These are phyloP conservation scores for Avena atlantica DNA, from an alignment of 176 grass and related monocot genomes.

Conservation along the genomic window DNA sequence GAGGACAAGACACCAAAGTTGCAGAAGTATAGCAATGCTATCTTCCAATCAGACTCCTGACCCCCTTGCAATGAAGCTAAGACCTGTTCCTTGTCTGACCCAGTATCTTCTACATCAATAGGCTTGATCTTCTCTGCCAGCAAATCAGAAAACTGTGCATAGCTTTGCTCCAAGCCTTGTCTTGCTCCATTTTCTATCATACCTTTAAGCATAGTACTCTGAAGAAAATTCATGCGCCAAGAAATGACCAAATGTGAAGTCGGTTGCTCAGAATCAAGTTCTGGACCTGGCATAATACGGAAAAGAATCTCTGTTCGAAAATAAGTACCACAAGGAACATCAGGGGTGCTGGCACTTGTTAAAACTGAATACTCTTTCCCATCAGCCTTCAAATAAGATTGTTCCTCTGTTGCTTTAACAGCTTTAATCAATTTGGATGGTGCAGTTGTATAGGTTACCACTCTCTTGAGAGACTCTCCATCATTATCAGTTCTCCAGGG, in stretches of 20 bases:
- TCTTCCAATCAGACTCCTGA: conserved; percentile 65
- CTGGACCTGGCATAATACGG: conserved; percentile 73
- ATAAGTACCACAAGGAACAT: conserved; percentile 86
- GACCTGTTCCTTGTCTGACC: conserved; percentile 65
- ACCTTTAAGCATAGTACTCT: conserved; percentile 92
- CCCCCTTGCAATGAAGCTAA: conserved; percentile 62
- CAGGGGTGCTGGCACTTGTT: conserved; percentile 84
- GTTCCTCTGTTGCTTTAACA: conserved; percentile 87
- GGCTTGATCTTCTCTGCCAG: conserved; percentile 73
- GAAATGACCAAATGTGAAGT: conserved; percentile 81
- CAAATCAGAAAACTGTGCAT: conserved; percentile 70
- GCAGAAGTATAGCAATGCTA: conserved; percentile 76
- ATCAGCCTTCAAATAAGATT: conserved; percentile 87
- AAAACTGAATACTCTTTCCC: conserved; percentile 76
- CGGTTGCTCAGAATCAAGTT: conserved; percentile 65
- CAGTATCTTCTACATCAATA: conserved; percentile 59
- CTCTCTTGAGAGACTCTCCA: conserved; percentile 71
- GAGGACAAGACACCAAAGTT: conserved; percentile 81
- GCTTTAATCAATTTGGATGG: conserved; percentile 86
- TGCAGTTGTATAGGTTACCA: conserved; percentile 76
- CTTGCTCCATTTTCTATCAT: conserved; percentile 97
- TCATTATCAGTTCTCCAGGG: conserved; percentile 66
- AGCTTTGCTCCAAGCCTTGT: conserved; percentile 83
- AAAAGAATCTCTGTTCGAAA: conserved; percentile 93
- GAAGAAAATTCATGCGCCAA: conserved; percentile 97